Conservation (phyloP, 176 grass and related monocot genomes). For the Saccharum spontaneum region DNA sequence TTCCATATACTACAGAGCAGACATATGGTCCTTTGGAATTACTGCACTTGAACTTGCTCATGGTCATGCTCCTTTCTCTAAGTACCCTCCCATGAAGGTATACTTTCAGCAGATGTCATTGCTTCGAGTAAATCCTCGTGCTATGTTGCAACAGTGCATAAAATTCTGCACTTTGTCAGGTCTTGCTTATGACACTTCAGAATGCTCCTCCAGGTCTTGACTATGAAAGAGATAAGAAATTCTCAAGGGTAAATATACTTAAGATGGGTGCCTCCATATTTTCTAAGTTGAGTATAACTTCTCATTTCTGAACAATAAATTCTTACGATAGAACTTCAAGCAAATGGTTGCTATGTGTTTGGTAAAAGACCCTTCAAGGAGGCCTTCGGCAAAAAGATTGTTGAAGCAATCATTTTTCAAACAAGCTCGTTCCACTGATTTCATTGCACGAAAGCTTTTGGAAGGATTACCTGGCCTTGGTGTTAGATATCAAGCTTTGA, state of each 20-base stretch:
- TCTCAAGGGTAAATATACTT: constrained; percentile 72
- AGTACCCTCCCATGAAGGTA: constrained; percentile 98
- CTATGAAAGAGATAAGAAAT: constrained; percentile 82
- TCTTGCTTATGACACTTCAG: constrained; percentile 94
- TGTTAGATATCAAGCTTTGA: constrained; percentile 85
- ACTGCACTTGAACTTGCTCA: constrained; percentile 98
- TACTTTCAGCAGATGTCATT: not conserved
- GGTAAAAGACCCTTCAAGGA: constrained; percentile 89
- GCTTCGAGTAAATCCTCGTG: not conserved
- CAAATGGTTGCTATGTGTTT: constrained; percentile 94
- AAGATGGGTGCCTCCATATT: not conserved
- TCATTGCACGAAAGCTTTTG: constrained; percentile 73
- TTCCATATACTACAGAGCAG: constrained; percentile 73
- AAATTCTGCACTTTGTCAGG: constrained; percentile 43
- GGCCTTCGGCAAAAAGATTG: constrained; percentile 74
- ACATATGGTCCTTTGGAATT: constrained; percentile 99
- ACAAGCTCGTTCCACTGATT: constrained; percentile 83
- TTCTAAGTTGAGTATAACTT: constrained; percentile 19
- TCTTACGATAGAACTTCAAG: constrained; percentile 73
- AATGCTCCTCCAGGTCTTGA: constrained; percentile 92
- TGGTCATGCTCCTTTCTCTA: constrained; percentile 97
- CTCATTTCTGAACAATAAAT: constrained; percentile 15
- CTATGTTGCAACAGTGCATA: not conserved
- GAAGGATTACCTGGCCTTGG: constrained; percentile 89
- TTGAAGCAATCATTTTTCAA: constrained; percentile 97